Conservation (phyloP, 768 basidiomycete species). For the Russula griseocarnosa region DNA sequence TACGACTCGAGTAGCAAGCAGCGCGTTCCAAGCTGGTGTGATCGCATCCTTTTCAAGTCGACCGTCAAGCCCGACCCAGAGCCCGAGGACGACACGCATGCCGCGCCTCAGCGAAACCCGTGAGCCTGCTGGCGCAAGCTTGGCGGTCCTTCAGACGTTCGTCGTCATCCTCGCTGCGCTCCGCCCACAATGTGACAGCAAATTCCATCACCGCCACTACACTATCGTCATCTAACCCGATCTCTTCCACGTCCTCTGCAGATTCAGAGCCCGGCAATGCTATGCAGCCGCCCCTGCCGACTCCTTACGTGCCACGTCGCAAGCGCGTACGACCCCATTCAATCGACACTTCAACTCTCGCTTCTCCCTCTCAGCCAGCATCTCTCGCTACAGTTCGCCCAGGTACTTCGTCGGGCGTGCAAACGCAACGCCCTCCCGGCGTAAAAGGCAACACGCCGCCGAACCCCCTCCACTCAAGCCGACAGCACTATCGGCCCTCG, state of each 20-base stretch:
- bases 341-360: slow-evolving; percentile 10
- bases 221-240: neutral
- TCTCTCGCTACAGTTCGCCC: neutral
- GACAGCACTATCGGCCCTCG: neutral
- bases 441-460: neutral
- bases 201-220: neutral
- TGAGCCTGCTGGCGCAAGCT: slow-evolving; percentile 27
- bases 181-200: neutral
- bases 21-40: slow-evolving; percentile 87
- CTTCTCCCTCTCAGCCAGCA: neutral
- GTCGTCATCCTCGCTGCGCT: slow-evolving; percentile 20
- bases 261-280: slow-evolving; percentile 1
- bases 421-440: neutral
- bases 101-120: slow-evolving; percentile 33
- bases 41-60: slow-evolving; percentile 79
- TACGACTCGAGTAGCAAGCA: slow-evolving; percentile 80
- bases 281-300: neutral
- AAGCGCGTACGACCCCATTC: slow-evolving; percentile 22
- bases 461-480: neutral
- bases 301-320: slow-evolving; percentile 20
- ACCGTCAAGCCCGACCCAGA: slow-evolving; percentile 51
- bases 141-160: slow-evolving; percentile 26
- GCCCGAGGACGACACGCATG: slow-evolving; percentile 39
- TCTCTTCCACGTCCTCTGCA: neutral
- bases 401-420: neutral